phyloP scores from a whole-genome alignment of 306 rosid genomes.

The Mimosa bimucronata region DNA sequence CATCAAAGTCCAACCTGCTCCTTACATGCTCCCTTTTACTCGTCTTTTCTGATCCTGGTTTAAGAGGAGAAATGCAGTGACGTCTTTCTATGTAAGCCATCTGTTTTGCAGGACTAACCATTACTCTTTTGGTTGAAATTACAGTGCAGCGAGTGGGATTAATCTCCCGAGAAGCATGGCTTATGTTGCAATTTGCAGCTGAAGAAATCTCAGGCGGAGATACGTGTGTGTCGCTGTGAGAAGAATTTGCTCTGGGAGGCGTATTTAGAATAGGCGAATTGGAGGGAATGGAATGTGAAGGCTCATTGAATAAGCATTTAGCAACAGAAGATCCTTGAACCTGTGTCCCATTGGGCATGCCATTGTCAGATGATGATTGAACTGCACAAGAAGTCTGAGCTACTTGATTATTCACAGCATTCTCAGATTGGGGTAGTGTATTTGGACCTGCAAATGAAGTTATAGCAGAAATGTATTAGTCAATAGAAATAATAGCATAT shows the following conservation, averaged over 20 bases:
- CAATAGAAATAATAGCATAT: background rate
- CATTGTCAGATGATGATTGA: constrained; percentile 47
- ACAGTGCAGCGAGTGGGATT: constrained; percentile 64
- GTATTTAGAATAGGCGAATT: constrained; percentile 62
- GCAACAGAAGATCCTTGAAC: constrained; percentile 66
- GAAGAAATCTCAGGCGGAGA: constrained; percentile 62
- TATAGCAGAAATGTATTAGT: background rate
- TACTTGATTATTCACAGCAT: constrained; percentile 40
- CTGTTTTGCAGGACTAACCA: constrained; percentile 71
- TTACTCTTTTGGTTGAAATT: constrained; percentile 79
- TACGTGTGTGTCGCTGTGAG: constrained; percentile 52
- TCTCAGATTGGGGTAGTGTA: constrained; percentile 39
- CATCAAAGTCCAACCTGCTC: constrained; percentile 77
- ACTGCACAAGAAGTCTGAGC: constrained; percentile 41
- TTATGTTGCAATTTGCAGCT: constrained; percentile 43
- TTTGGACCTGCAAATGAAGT: constrained; percentile 45
- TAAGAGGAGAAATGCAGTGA: constrained; percentile 67
- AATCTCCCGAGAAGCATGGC: constrained; percentile 30
- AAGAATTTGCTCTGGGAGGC: constrained; percentile 59
- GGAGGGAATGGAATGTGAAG: constrained; percentile 44
- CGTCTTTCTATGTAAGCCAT: constrained; percentile 68
- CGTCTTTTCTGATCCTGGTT: constrained; percentile 45
- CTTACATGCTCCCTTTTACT: constrained; percentile 70
- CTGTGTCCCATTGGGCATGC: constrained; percentile 39
- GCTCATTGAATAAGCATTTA: constrained; percentile 75